Evolutionary conservation across 2,329 filamentous ascomycete species (phyloP).

Genomic region (Nannizziopsis barbatae): DNA sequence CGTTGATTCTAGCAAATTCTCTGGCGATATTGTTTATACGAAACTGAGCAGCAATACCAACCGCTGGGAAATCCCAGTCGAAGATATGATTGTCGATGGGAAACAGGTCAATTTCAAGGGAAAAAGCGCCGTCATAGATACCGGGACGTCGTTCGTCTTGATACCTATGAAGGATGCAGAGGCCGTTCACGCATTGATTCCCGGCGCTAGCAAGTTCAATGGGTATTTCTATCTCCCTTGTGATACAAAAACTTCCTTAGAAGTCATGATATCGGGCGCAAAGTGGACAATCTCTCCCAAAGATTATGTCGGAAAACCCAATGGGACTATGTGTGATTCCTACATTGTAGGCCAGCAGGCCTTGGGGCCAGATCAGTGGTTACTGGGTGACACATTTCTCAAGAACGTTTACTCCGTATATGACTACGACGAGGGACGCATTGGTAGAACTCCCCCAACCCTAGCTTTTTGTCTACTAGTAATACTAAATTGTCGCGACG

Average conservation of each 20-base stretch:
- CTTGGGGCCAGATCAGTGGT: conserved; percentile 53
- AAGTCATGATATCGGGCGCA: conserved; percentile 56
- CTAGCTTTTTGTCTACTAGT: not conserved
- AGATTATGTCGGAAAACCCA: conserved; percentile 51
- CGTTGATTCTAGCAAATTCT: conserved; percentile 55
- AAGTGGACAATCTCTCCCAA: conserved; percentile 55
- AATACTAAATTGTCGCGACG: not conserved
- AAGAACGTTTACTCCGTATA: conserved; percentile 87
- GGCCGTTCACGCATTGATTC: conserved; percentile 56
- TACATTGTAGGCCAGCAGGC: conserved; percentile 64
- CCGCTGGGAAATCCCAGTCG: conserved; percentile 64
- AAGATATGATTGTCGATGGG: conserved; percentile 53
- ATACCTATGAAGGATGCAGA: conserved; percentile 56
- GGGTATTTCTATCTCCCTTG: conserved; percentile 64
- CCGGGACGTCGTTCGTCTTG: conserved; percentile 70
- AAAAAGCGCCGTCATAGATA: conserved; percentile 64
- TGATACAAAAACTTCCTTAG: conserved; percentile 48
- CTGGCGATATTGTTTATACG: conserved; percentile 58
- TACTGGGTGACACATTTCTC: conserved; percentile 75
- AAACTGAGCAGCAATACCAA: conserved; percentile 41
- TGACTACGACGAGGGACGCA: conserved; percentile 51
- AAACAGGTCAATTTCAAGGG: conserved; percentile 43
- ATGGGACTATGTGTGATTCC: conserved; percentile 43
- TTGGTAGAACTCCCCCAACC: conserved; percentile 22
- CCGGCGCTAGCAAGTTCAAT: conserved; percentile 47